Conservation (phyloP, 176 grass and related monocot species). For the Musa acuminata region DNA sequence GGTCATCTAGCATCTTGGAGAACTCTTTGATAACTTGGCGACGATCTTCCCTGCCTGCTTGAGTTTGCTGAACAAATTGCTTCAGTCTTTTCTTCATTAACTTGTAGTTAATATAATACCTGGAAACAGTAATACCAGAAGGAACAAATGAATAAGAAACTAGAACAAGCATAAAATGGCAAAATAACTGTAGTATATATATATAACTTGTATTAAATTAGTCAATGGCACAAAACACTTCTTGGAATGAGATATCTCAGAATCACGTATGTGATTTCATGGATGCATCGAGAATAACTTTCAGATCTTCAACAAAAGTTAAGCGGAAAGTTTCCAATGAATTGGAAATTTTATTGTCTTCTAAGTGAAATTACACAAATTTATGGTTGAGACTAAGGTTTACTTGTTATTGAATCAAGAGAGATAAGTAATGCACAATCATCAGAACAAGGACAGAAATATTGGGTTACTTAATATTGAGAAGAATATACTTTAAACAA, state of each 20-base stretch:
- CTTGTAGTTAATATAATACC: slow-evolving; percentile 97
- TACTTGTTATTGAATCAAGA: not conserved
- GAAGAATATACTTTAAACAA: not conserved
- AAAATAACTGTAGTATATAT: not conserved
- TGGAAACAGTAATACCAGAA: slow-evolving; percentile 17
- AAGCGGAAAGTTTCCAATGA: no score
- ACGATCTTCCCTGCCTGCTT: slow-evolving; percentile 37
- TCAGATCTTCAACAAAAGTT: no score
- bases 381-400: not conserved
- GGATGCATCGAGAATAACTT: not conserved
- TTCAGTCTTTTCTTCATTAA: slow-evolving; percentile 99
- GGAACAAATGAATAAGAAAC: not conserved
- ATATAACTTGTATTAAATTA: not conserved
- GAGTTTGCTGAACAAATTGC: slow-evolving; percentile 69
- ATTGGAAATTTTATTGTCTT: no score
- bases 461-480: not conserved
- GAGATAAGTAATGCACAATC: not conserved
- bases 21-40: slow-evolving; percentile 78
- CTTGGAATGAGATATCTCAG: no score
- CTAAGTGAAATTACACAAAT: not conserved
- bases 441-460: not conserved
- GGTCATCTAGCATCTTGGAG: slow-evolving; percentile 76
- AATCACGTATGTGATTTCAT: not conserved
- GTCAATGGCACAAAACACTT: no score
- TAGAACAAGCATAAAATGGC: not conserved